phyloP scores from a whole-genome alignment of 306 rosid species.

The Hippophae gyantsensis region DNA sequence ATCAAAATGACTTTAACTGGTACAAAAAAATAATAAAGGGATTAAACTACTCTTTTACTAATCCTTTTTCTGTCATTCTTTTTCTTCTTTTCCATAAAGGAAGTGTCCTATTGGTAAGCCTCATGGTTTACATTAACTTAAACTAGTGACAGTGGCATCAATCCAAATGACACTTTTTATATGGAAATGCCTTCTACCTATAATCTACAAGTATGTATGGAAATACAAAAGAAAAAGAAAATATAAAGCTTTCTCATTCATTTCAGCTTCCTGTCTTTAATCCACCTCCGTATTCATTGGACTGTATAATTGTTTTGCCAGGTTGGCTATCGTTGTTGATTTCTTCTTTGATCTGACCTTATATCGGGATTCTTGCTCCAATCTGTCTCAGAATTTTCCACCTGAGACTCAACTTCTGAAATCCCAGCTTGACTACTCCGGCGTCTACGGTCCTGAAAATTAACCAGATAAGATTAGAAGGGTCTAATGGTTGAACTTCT shows the following conservation, averaged over 20 bases:
- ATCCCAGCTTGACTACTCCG: conserved; percentile 43
- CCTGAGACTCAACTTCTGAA: conserved; percentile 24
- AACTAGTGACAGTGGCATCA: no score
- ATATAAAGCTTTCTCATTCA: conserved; percentile 25
- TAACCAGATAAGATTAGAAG: conserved; percentile 15
- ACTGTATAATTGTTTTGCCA: no score
- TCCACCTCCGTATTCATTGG: neutral
- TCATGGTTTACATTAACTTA: no score
- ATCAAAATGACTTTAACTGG: no score
- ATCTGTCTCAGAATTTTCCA: conserved; percentile 43
- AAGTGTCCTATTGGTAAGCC: no score
- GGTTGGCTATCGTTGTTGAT: conserved; percentile 27
- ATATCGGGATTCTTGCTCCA: conserved; percentile 39
- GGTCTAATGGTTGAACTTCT: conserved; percentile 5
- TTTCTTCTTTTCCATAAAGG: no score
- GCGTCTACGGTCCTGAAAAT: conserved; percentile 58
- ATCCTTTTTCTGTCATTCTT: no score
- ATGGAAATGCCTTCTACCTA: neutral
- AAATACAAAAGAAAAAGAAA: no score
- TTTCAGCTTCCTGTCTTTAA: conserved; percentile 21
- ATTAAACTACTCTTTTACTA: no score
- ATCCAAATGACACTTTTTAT: conserved; percentile 16
- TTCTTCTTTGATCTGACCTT: conserved; percentile 35
- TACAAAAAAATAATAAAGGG: no score
- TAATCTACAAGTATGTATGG: conserved; percentile 28